These are phyloP conservation scores for Carex myosuroides DNA, from an alignment of 176 grass and related monocot species.

Conservation along the genomic window DNA sequence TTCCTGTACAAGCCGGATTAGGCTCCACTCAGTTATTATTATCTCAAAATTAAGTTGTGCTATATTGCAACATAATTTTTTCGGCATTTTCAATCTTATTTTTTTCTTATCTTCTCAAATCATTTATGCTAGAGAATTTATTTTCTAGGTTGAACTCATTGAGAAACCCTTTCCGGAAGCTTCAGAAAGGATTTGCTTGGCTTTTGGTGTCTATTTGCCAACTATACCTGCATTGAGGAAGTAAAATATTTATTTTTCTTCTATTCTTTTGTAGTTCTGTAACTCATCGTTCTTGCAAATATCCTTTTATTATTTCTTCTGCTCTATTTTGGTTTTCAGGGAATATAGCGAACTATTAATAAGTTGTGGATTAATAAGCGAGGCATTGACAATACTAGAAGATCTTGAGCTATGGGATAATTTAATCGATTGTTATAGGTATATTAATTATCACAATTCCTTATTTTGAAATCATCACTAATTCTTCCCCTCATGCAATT, in stretches of 20 bases:
- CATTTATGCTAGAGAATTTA: background rate
- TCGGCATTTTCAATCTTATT: background rate
- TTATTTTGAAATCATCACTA: slow-evolving; percentile 11
- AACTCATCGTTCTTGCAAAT: background rate
- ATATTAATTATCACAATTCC: slow-evolving; percentile 19
- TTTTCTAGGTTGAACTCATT: slow-evolving; percentile 54
- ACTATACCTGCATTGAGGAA: slow-evolving; percentile 78
- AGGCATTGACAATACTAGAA: slow-evolving; percentile 73
- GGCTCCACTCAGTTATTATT: background rate
- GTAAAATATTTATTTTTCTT: slow-evolving; percentile 27
- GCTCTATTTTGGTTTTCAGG: slow-evolving; percentile 32
- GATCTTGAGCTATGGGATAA: slow-evolving; percentile 99
- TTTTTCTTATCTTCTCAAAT: background rate
- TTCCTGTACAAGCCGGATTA: background rate
- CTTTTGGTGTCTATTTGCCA: slow-evolving; percentile 67
- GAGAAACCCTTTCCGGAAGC: slow-evolving; percentile 38
- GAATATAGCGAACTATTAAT: slow-evolving; percentile 88
- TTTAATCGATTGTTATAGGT: slow-evolving; percentile 89
- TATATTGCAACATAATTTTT: background rate
- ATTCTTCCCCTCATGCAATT: background rate
- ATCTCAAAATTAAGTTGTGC: background rate
- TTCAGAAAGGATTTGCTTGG: slow-evolving; percentile 47
- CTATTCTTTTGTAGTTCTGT: background rate
- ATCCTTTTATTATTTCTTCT: slow-evolving; percentile 8
- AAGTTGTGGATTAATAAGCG: slow-evolving; percentile 86